Evolutionary conservation across 1,284 basidiomycete genomes (phyloP).

Genomic region (Trichosporon sp.): DNA sequence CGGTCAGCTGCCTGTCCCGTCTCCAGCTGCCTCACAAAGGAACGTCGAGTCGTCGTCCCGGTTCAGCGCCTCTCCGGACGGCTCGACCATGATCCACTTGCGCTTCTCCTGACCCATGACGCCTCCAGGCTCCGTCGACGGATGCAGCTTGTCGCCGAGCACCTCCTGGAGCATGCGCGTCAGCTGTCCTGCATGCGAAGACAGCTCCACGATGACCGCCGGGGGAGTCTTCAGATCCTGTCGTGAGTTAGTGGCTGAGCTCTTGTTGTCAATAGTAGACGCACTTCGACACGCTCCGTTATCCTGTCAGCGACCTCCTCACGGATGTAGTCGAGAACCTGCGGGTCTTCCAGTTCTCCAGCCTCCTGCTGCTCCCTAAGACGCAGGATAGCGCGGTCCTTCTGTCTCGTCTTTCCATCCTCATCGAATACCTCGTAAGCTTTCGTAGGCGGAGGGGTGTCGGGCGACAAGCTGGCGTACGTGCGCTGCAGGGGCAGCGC

Average conservation of each 20-base stretch:
- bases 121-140: slow-evolving; percentile 33
- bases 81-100: slow-evolving; percentile 66
- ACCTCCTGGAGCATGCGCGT: slow-evolving; percentile 71
- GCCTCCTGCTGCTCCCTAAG: slow-evolving; percentile 54
- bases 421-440: slow-evolving; percentile 86
- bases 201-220: slow-evolving; percentile 74
- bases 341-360: slow-evolving; percentile 1
- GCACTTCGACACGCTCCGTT: slow-evolving; percentile 77
- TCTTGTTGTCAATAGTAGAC: slow-evolving; percentile 18
- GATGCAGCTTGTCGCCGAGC: slow-evolving; percentile 61
- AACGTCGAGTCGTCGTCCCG: slow-evolving; percentile 51
- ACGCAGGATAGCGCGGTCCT: slow-evolving; percentile 64
- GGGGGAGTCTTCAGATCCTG: slow-evolving; percentile 90
- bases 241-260: neutral
- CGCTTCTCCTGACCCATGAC: slow-evolving; percentile 17
- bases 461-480: slow-evolving; percentile 41
- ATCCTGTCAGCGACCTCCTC: slow-evolving; percentile 85
- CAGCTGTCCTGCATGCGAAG: slow-evolving; percentile 91
- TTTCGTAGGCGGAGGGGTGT: slow-evolving; percentile 35
- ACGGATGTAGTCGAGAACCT: slow-evolving; percentile 85
- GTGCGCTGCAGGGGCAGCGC: neutral
- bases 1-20: neutral
- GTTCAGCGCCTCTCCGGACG: slow-evolving; percentile 66
- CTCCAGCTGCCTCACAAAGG: slow-evolving; percentile 17
- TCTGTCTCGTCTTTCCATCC: slow-evolving; percentile 71